Evolutionary conservation across 139 green algal genomes (phyloP), one percentile per base, ranked within the genome.

Genomic region (Chlorella sorokiniana): DNA sequence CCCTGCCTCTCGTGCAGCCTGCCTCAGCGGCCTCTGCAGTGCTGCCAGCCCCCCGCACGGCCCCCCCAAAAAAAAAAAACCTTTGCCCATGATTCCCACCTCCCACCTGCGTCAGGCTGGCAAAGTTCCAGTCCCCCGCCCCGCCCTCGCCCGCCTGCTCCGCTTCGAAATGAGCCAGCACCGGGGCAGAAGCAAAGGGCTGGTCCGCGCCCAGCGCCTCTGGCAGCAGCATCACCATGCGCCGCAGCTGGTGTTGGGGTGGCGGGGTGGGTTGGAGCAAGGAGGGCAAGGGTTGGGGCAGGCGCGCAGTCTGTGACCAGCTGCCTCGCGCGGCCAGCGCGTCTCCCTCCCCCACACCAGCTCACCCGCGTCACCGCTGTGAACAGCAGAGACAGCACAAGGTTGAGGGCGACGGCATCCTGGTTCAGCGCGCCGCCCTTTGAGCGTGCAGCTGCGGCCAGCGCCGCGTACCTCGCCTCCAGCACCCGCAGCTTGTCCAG

Each of bases 331-430:
- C 31, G 14, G 25, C 35, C 45, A 8, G 8, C 20, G 23, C 54
- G 25, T 27, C 54, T 18, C 27, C 52, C 70, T 23, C 14, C 14
- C 45, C 31, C 9, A 0, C 42, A 22, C 25, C 42, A 6, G 7
- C 76, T 33, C 63, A 82, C 76, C 76, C 78, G 45, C 4, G 78
- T 83, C 45, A 52, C 61, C 2, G 65, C 78, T 23, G 65, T 83
- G 64, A 83, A 83, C 9, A 83, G 64, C 48, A 83, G 78, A 27
- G 10, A 38, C 27, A 83, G 65, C 45, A 76, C 48, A 35, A 77
- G 62, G 65, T 83, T 45, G 9, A 83, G 78, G 25, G 78, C 78
- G 35, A 83, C 3, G 11, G 8, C 4, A 16, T 83, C 65, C 35
- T 76, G 78, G 7, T 33, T 82, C 31, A 76, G 56, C 1, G 61